Evolutionary conservation across 139 green algal genomes (phyloP), one percentile per base, ranked within the genome.

Genomic region (Trebouxia sp.): DNA sequence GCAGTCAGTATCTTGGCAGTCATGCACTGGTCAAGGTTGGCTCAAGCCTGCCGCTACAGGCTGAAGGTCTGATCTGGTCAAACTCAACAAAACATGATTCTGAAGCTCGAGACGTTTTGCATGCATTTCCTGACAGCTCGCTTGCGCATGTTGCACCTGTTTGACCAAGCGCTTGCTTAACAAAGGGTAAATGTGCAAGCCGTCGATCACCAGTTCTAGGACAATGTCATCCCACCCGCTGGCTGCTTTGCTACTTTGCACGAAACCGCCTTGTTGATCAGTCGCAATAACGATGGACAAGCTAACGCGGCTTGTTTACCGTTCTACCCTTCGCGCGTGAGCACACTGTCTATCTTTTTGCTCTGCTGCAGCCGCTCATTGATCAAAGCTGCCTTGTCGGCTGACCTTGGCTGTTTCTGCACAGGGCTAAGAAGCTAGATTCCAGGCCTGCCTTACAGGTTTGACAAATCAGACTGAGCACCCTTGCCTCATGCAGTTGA

Each of bases 341-440:
- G 62, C 14, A 43, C 37, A 11, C 9, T 42, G 24, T 0, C 58
- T 10, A 7, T 7, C n/a, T 69, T 39, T 28, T 9, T 2, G 12
- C 24, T 5, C 30, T 22, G 11, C 6, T 8, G 24, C 0, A n/a
- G 28, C 1, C 26, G 30, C 4, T 22, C 10, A 72, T 30, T 20
- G 1, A 30, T 9, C 24, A n/a, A 6, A 50, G 32, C 28, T 15
- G 26, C 30, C 20, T 22, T 9, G 5, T 70, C 47, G 42, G 20
- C 17, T 76, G 66, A 43, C 7, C 32, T 42, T 76, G 32, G 22
- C 22, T 76, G 30, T 47, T 6, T 17, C 47, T 14, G 7, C 67
- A 28, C 75, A 80, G 75, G 43, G 75, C 75, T 38, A 28, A 15
- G 12, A 65, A 66, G 14, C 30, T 80, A 47, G 75, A 80, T 45